A percentile compares a stretch with the other conserved stretches of the same genome.
These are phyloP conservation scores for Neofusicoccum kwambonambiense DNA, from an alignment of 2,329 filamentous ascomycete genomes.

Conservation along the genomic window DNA sequence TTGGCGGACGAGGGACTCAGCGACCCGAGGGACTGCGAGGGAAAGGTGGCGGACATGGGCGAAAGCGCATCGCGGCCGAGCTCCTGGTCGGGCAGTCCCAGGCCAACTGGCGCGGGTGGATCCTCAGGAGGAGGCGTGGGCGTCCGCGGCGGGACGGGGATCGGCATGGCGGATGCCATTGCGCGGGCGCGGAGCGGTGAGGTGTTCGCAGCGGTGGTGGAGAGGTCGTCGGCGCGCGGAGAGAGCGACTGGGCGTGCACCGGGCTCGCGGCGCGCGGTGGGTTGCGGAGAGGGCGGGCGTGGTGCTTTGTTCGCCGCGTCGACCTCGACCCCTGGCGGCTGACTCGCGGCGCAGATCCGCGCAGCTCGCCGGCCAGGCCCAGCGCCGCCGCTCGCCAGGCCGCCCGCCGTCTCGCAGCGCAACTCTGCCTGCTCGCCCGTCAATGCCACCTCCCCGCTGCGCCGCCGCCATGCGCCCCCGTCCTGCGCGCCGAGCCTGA, in stretches of 20 bases:
- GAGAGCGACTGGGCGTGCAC: not conserved
- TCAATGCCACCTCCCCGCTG: not conserved
- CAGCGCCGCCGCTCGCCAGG: not conserved
- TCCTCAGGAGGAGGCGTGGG: slow-evolving; percentile 63
- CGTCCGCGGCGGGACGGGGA: slow-evolving; percentile 61
- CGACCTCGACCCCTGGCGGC: not conserved
- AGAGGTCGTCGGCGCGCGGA: slow-evolving; percentile 7
- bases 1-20: slow-evolving; percentile 50
- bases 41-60: slow-evolving; percentile 40
- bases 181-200: slow-evolving; percentile 21
- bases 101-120: slow-evolving; percentile 31
- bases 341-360: not conserved
- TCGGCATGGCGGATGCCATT: slow-evolving; percentile 60
- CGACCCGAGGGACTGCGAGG: slow-evolving; percentile 22
- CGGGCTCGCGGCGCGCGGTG: not conserved
- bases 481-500: not conserved
- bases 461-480: not conserved
- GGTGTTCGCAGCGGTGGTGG: slow-evolving; percentile 22
- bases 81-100: slow-evolving; percentile 31
- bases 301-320: not conserved
- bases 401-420: not conserved
- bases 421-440: not conserved
- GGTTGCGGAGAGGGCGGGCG: not conserved
- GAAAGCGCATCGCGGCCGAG: slow-evolving; percentile 36
- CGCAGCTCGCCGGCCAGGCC: not conserved